These are phyloP conservation scores for Aspergillus indologenus DNA, from an alignment of 495 filamentous ascomycete species.

Conservation along the genomic window DNA sequence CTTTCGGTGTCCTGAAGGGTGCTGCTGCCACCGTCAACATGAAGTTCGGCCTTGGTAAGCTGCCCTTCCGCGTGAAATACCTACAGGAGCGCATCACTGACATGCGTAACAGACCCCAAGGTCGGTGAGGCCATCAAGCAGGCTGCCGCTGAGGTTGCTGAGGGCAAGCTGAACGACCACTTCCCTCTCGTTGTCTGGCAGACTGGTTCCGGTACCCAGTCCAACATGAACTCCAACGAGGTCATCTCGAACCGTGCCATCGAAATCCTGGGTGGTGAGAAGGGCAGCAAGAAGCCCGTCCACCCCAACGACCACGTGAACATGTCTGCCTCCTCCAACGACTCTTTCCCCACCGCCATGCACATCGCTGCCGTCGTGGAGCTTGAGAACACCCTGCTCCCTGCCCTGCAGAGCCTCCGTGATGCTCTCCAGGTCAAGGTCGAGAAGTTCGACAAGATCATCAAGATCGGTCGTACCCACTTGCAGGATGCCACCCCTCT, in stretches of 20 bases:
- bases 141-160: constrained; percentile 89
- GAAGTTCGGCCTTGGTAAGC: constrained; percentile 86
- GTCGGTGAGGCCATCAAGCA: constrained; percentile 91
- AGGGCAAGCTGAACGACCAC: constrained; percentile 92
- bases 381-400: constrained; percentile 80
- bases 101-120: constrained; percentile 62
- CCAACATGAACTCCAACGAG: constrained; percentile 99
- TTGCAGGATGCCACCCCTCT: constrained; percentile 96
- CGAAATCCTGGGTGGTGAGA: constrained; percentile 90
- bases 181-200: constrained; percentile 99
- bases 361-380: constrained; percentile 97
- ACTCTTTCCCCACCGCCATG: constrained; percentile 99
- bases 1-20: constrained; percentile 96
- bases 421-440: constrained; percentile 83
- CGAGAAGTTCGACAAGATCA: constrained; percentile 84
- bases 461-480: constrained; percentile 99
- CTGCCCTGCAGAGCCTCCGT: constrained; percentile 75
- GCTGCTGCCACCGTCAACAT: constrained; percentile 96
- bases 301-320: constrained; percentile 99
- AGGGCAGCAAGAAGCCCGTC: constrained; percentile 95
- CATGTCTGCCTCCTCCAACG: constrained; percentile 97
- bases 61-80: not conserved
- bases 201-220: constrained; percentile 97
- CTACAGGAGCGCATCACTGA: not conserved
- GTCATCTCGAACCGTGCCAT: constrained; percentile 99